These are phyloP conservation scores for Eremothecium coryli DNA, from an alignment of 1,139 yeast genomes.

Conservation along the genomic window DNA sequence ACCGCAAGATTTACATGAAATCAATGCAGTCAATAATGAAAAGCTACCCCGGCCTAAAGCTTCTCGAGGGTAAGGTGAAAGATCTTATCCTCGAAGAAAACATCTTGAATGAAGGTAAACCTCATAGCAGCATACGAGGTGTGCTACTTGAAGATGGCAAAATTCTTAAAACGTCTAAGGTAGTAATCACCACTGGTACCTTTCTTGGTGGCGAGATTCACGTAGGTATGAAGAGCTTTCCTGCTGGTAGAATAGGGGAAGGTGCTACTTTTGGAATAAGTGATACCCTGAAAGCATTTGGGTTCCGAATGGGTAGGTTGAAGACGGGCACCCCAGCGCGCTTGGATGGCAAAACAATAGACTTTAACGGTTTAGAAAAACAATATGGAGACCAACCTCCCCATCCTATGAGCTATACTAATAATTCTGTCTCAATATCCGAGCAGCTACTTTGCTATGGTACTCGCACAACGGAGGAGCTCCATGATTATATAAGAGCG, in stretches of 20 bases:
- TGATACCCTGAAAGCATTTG: slow-evolving; percentile 62
- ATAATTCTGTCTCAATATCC: slow-evolving; percentile 51
- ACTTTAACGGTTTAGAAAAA: slow-evolving; percentile 47
- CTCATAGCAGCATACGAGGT: slow-evolving; percentile 48
- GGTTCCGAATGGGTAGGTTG: slow-evolving; percentile 77
- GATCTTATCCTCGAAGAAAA: slow-evolving; percentile 60
- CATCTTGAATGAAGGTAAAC: slow-evolving; percentile 30
- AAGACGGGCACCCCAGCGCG: slow-evolving; percentile 98
- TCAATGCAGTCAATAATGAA: slow-evolving; percentile 71
- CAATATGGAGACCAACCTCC: slow-evolving; percentile 78
- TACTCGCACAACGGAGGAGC: slow-evolving; percentile 65
- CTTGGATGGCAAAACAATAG: slow-evolving; percentile 59
- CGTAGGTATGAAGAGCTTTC: slow-evolving; percentile 67
- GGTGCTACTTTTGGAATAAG: slow-evolving; percentile 85
- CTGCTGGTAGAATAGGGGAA: slow-evolving; percentile 94
- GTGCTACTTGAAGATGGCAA: slow-evolving; percentile 62
- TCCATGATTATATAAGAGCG: slow-evolving; percentile 59
- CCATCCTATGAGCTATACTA: slow-evolving; percentile 85
- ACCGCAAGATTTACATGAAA: slow-evolving; percentile 61
- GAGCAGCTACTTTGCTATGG: slow-evolving; percentile 66
- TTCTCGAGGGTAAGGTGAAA: slow-evolving; percentile 64
- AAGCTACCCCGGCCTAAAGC: slow-evolving; percentile 46
- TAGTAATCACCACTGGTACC: slow-evolving; percentile 93
- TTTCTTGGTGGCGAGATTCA: slow-evolving; percentile 92
- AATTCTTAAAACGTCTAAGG: slow-evolving; percentile 50